Percentiles rank a stretch among this genome's conserved stretches.
Evolutionary conservation across 441 rosid species (phyloP).

Genomic region (Macaranga tanarius): DNA sequence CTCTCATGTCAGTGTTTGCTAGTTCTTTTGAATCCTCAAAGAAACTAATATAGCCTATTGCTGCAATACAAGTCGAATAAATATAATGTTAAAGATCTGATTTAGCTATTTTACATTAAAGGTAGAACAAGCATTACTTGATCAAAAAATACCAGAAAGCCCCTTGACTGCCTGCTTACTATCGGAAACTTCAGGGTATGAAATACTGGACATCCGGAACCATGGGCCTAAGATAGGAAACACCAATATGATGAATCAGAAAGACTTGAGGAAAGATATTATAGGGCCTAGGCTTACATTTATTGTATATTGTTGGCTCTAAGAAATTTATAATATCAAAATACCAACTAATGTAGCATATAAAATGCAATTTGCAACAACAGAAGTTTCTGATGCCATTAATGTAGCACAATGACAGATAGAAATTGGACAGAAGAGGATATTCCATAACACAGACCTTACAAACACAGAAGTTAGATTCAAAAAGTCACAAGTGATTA

Average conservation of each 20-base stretch:
- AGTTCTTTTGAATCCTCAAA: constrained; percentile 43
- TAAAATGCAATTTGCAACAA: neutral
- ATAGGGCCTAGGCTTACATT: neutral
- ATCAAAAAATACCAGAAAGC: constrained; percentile 61
- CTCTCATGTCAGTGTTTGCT: constrained; percentile 40
- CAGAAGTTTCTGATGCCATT: neutral
- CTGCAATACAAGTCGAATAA: constrained; percentile 41
- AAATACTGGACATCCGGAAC: constrained; percentile 71
- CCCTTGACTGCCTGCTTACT: constrained; percentile 51
- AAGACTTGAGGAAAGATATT: neutral
- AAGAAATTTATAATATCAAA: neutral
- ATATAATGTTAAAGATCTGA: constrained; percentile 4
- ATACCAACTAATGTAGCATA: neutral
- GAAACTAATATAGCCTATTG: constrained; percentile 43
- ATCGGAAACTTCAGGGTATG: constrained; percentile 67
- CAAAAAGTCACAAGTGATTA: neutral
- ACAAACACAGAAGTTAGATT: neutral
- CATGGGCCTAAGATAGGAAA: constrained; percentile 63
- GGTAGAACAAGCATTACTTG: constrained; percentile 7
- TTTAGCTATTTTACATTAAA: constrained; percentile 6
- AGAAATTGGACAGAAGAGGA: neutral
- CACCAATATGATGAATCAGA: constrained; percentile 6
- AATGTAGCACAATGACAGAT: neutral
- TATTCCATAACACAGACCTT: neutral
- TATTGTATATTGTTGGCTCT: neutral